These are phyloP conservation scores for Paraphysoderma sedebokerense DNA, from an alignment of 371 early-diverging fungal species.

Conservation along the genomic window DNA sequence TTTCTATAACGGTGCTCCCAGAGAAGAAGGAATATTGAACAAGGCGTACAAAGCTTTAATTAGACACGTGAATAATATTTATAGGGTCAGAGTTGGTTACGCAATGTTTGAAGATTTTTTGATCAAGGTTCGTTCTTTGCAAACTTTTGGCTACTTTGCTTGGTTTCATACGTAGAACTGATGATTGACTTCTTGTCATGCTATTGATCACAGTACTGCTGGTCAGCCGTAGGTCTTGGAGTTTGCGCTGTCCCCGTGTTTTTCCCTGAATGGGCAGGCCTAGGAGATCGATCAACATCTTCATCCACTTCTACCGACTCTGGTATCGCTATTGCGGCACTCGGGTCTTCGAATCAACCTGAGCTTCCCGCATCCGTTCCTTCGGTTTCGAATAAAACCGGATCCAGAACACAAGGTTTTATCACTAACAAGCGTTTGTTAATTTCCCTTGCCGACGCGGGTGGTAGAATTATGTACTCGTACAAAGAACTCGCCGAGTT, in stretches of 20 bases:
- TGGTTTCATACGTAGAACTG: background rate
- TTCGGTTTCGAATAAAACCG: background rate
- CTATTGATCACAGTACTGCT: constrained; percentile 28
- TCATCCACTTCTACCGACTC: background rate
- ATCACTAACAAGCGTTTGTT: constrained; percentile 75
- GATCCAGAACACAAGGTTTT: constrained; percentile 61
- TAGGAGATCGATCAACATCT: background rate
- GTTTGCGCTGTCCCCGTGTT: constrained; percentile 71
- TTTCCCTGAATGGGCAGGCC: constrained; percentile 32
- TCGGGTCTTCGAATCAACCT: background rate
- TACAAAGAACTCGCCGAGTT: constrained; percentile 72
- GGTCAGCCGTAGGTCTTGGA: constrained; percentile 48
- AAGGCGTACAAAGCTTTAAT: constrained; percentile 44
- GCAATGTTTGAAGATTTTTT: constrained; percentile 82
- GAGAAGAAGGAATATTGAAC: constrained; percentile 56
- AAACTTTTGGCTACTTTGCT: constrained; percentile 33
- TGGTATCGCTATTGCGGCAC: background rate
- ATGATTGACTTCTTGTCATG: too few relatives aligned
- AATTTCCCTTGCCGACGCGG: constrained; percentile 73
- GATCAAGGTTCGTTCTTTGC: too few relatives aligned
- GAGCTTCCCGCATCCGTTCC: background rate
- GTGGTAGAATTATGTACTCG: constrained; percentile 79
- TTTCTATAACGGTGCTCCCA: constrained; percentile 55
- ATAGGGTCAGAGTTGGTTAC: constrained; percentile 59
- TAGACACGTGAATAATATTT: constrained; percentile 62